Percentiles rank a stretch among this genome's conserved stretches.
Evolutionary conservation across 345 rosid species (phyloP).

Genomic region (Gossypium arboreum): DNA sequence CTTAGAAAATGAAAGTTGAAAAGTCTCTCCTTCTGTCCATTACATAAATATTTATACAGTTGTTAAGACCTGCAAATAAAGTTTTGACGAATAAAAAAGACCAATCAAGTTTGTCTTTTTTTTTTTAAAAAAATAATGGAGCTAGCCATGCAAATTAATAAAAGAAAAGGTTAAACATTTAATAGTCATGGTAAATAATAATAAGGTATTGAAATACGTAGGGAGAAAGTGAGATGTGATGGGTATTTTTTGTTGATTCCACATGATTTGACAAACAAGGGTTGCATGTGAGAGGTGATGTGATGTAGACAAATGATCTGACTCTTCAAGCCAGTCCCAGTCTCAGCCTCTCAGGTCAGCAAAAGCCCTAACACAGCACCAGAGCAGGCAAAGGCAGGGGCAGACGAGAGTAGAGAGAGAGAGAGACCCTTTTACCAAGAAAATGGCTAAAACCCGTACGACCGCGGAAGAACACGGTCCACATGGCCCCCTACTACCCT

Average conservation of each 20-base stretch:
- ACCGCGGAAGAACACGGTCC: constrained; percentile 3
- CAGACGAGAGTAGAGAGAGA: not conserved
- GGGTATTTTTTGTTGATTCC: not conserved
- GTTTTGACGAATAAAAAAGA: not conserved
- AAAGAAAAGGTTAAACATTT: too few species aligned
- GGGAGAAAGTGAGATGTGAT: not conserved
- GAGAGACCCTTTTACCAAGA: not conserved
- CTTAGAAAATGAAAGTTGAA: not conserved
- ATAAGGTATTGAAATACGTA: not conserved
- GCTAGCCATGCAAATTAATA: not conserved
- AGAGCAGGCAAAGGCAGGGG: not conserved
- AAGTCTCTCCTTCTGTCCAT: not conserved
- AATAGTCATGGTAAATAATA: not conserved
- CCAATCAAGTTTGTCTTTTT: not conserved
- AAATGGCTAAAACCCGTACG: constrained; percentile 14
- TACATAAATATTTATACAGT: not conserved
- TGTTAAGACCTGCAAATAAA: not conserved
- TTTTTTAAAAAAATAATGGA: too few species aligned
- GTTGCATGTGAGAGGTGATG: constrained; percentile 12
- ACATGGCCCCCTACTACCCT: not conserved
- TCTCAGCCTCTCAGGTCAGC: not conserved
- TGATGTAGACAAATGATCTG: constrained; percentile 15
- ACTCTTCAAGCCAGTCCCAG: not conserved
- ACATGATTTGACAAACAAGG: constrained; percentile 18
- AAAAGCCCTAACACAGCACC: not conserved